Evolutionary conservation across 192 early-diverging fungal species (phyloP), one percentile per base, ranked within the genome.

Genomic region (Blastocladiella britannica): DNA sequence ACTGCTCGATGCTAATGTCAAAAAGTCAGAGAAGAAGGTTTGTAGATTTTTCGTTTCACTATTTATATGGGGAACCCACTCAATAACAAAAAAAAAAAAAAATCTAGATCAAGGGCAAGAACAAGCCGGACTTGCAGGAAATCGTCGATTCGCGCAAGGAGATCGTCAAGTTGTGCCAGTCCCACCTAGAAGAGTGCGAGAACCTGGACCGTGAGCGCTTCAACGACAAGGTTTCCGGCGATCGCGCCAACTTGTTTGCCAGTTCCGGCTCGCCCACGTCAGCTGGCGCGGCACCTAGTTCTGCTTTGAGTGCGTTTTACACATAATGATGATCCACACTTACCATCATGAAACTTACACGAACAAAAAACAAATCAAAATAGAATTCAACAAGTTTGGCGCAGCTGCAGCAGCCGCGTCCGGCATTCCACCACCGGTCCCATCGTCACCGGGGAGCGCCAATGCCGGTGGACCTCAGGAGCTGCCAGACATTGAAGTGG

Each of bases 401-500:
- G n/a, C n/a, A n/a, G n/a, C n/a, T n/a, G n/a, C n/a, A n/a, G n/a
- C n/a, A n/a, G n/a, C n/a, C n/a, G n/a, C n/a, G n/a, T n/a, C n/a
- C n/a, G n/a, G n/a, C n/a, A n/a, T n/a, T n/a, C n/a, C n/a, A n/a
- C n/a, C n/a, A n/a, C n/a, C n/a, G n/a, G n/a, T n/a, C n/a, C n/a
- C n/a, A n/a, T n/a, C 53, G 53, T n/a, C 22, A 54, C 22, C 7
- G 25, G 7, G 7, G 9, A n/a, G 22, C 22, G 53, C 8, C 25
- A n/a, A n/a, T 26, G 47, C 47, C 47, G 47, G 47, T n/a, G 47
- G n/a, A n/a, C n/a, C n/a, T n/a, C n/a, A n/a, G 4, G 73, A 80
- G 27, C 58, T 80, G 51, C 72, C 75, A n/a, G 78, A 80, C 60
- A 80, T 80, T 57, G 78, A 80, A 53, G 75, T 75, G 4, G 75